A percentile compares a stretch with the other conserved stretches of the same genome.
Evolutionary conservation across 805 yeast genomes (phyloP).

Genomic region (Saccharomycopsis vini): DNA sequence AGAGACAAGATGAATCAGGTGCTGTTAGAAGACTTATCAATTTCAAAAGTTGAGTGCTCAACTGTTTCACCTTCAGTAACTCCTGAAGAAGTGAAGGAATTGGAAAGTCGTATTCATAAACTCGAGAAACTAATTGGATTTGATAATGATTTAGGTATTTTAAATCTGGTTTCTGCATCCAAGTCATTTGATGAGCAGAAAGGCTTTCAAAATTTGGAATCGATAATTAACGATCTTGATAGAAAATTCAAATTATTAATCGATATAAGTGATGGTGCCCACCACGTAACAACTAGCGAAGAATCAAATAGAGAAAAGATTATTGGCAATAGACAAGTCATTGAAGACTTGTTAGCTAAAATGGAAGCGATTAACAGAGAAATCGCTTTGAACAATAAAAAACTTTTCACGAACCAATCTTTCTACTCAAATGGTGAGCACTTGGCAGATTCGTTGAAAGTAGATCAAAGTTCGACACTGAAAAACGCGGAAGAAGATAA

Average conservation of each 20-base stretch:
- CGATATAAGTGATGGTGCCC: conserved; percentile 6
- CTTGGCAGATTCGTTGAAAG: neutral
- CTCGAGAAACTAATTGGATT: conserved; percentile 17
- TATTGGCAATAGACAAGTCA: conserved; percentile 11
- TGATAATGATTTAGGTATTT: conserved; percentile 4
- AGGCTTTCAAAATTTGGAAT: conserved; percentile 12
- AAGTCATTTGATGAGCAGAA: neutral
- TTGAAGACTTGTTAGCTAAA: conserved; percentile 6
- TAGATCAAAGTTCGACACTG: neutral
- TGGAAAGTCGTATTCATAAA: conserved; percentile 13
- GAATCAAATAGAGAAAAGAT: neutral
- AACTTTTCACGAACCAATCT: conserved; percentile 12
- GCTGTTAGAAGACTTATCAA: too few species aligned
- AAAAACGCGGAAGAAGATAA: too few species aligned
- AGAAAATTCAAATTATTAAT: conserved; percentile 14
- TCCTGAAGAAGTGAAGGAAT: conserved; percentile 11
- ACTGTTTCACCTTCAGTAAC: neutral
- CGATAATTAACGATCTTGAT: conserved; percentile 14
- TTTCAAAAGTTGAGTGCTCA: neutral
- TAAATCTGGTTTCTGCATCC: neutral
- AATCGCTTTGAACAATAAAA: conserved; percentile 15
- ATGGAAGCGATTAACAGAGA: conserved; percentile 18
- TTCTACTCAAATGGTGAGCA: conserved; percentile 5
- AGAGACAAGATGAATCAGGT: too few species aligned
- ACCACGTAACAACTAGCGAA: neutral